Evolutionary conservation across 2,329 filamentous ascomycete genomes (phyloP), one percentile per base, ranked within the genome.

Genomic region (Geosmithia flava): DNA sequence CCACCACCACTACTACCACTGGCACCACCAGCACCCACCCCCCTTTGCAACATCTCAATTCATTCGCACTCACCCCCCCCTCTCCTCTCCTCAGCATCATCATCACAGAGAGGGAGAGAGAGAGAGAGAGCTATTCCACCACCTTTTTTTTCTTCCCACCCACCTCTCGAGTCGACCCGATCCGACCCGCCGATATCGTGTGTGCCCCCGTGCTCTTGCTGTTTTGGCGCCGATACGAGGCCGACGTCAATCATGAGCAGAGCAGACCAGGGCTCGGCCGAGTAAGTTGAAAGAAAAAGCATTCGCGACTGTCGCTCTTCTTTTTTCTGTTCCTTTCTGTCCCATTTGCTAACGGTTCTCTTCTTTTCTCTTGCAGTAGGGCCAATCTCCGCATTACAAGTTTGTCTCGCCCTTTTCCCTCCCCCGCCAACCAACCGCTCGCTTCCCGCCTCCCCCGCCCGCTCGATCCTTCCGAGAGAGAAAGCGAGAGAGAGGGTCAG

Each of bases 321-420:
- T 8, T 13, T 19, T 3, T 20, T 19, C n/a, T 19, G 7, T 19
- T 29, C 19, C 15, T 37, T 37, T 37, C 33, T 37, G 6, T 3
- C 23, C 23, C 10, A 37, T 16, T 13, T 37, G 33, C 33, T 37
- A 37, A 37, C 33, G 3, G 3, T 41, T 44, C 8, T 42, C 10
- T 47, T 20, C 46, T 13, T 16, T 13, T 37, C 6, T 37, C 23
- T 37, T 53, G 52, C 59, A 87, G 84, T 66, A 81, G 84, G 71
- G 81, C 87, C 62, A 97, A 96, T 70, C 75, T 97, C 62, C 83
- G 91, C 69, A 81, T 97, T 57, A 96, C 90, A 59, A 95, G 91
- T 96, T 79, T 65, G 79, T 68, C 56, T 29, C 23, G 56, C 56
- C 51, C 49, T 51, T 30, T 49, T 43, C 50, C 52, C 52, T 49